Conservation (phyloP, 805 yeast species). For the Candida palmyrensis region DNA sequence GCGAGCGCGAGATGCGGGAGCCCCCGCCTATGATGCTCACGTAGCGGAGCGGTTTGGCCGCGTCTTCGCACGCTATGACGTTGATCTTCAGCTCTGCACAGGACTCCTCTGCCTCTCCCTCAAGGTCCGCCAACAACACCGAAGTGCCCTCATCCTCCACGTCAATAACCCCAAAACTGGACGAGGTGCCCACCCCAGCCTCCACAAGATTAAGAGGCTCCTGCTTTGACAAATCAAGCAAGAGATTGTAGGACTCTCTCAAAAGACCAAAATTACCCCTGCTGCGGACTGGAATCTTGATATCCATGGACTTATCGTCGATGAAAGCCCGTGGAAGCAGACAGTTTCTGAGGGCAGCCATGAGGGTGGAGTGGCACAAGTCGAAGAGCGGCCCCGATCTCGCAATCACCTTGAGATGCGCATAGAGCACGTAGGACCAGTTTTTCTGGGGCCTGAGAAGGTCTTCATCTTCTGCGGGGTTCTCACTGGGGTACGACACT, state of each 20-base stretch:
- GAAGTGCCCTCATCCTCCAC: conserved; percentile 27
- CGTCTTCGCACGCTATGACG: conserved; percentile 28
- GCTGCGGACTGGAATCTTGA: conserved; percentile 48
- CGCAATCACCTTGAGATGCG: conserved; percentile 71
- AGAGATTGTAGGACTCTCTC: conserved; percentile 31
- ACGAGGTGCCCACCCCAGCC: conserved; percentile 36
- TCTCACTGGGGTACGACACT: conserved; percentile 20
- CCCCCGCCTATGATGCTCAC: conserved; percentile 48
- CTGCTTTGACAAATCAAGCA: conserved; percentile 46
- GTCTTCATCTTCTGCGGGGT: conserved; percentile 17
- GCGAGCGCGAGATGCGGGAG: conserved; percentile 41
- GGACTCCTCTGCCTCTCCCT: conserved; percentile 79
- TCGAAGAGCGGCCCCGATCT: conserved; percentile 82
- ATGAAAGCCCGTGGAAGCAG: conserved; percentile 64
- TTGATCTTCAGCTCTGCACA: conserved; percentile 51
- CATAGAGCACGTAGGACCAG: conserved; percentile 53
- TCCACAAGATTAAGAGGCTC: conserved; percentile 36
- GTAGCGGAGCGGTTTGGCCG: conserved; percentile 26
- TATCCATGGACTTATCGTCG: conserved; percentile 55
- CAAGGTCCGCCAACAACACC: conserved; percentile 64
- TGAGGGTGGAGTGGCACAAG: conserved; percentile 62
- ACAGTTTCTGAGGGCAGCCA: conserved; percentile 56
- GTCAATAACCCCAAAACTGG: conserved; percentile 58
- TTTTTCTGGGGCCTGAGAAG: conserved; percentile 16
- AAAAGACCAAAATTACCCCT: conserved; percentile 49